These are phyloP conservation scores for Apiotrichum siamense DNA, from an alignment of 1,284 basidiomycete species.

Conservation along the genomic window DNA sequence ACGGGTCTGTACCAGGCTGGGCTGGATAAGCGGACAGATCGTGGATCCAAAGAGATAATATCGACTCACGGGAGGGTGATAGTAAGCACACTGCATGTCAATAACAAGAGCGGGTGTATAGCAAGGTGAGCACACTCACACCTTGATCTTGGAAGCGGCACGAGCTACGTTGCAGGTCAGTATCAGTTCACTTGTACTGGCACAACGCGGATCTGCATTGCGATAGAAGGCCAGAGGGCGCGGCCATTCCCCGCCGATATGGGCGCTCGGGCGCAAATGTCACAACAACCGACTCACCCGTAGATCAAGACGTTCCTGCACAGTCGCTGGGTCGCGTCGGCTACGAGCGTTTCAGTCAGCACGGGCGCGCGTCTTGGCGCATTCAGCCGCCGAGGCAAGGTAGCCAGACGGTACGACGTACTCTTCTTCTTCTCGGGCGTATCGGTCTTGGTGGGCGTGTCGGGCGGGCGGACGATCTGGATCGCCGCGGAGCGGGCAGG, in stretches of 20 bases:
- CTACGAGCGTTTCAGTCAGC: conserved; percentile 40
- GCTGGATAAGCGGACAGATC: neutral
- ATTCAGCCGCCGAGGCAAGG: neutral
- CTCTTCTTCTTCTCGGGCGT: conserved; percentile 20
- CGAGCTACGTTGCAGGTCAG: conserved; percentile 58
- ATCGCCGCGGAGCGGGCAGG: conserved; percentile 52
- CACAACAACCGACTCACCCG: conserved; percentile 54
- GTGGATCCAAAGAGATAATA: neutral
- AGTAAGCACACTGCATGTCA: conserved; percentile 58
- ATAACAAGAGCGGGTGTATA: neutral
- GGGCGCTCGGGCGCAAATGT: neutral
- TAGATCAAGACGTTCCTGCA: conserved; percentile 84
- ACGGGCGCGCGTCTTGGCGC: conserved; percentile 27
- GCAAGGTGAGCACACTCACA: conserved; percentile 25
- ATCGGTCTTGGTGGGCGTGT: conserved; percentile 11
- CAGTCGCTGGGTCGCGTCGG: conserved; percentile 56
- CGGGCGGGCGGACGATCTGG: conserved; percentile 54
- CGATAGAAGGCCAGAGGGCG: too few relatives aligned
- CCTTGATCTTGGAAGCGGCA: conserved; percentile 82
- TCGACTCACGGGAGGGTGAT: conserved; percentile 63
- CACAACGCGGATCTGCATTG: too few relatives aligned
- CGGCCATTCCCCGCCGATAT: neutral
- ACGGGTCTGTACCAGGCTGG: conserved; percentile 16
- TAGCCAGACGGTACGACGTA: neutral
- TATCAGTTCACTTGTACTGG: too few relatives aligned